Conservation (phyloP, 345 rosid species). For the Brassica nigra region DNA sequence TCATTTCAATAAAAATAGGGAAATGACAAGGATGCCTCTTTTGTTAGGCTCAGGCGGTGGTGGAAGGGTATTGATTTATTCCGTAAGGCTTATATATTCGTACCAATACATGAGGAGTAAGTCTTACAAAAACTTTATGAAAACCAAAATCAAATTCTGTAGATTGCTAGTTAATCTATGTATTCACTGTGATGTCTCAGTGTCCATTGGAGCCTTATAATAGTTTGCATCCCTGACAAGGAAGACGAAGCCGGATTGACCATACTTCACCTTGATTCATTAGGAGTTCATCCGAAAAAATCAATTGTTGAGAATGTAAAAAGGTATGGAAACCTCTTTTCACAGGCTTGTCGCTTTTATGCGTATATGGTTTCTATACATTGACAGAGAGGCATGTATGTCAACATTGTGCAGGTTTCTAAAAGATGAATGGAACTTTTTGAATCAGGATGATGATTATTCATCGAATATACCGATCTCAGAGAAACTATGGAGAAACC, state of each 20-base stretch:
- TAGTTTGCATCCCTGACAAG: slow-evolving; percentile 82
- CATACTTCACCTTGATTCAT: slow-evolving; percentile 88
- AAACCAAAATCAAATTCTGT: background rate
- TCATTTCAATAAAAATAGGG: slow-evolving; percentile 45
- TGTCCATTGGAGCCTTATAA: slow-evolving; percentile 94
- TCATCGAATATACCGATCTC: slow-evolving; percentile 59
- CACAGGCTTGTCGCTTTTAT: background rate
- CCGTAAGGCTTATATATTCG: slow-evolving; percentile 78
- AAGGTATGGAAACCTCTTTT: slow-evolving; percentile 54
- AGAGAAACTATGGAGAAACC: slow-evolving; percentile 60
- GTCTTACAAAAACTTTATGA: slow-evolving; percentile 29
- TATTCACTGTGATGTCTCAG: slow-evolving; percentile 45
- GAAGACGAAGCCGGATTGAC: slow-evolving; percentile 77
- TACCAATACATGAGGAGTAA: slow-evolving; percentile 93
- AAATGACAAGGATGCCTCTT: slow-evolving; percentile 58
- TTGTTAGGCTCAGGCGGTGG: slow-evolving; percentile 91
- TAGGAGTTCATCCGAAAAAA: slow-evolving; percentile 69
- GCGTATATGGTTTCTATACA: slow-evolving; percentile 1
- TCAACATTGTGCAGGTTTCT: slow-evolving; percentile 54
- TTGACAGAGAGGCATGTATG: background rate
- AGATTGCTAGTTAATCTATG: background rate
- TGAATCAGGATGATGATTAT: slow-evolving; percentile 53
- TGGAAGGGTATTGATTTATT: slow-evolving; percentile 90
- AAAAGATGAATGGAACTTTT: slow-evolving; percentile 75
- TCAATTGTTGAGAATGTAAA: slow-evolving; percentile 63